Evolutionary conservation across 1,284 basidiomycete genomes (phyloP).

Genomic region (Schizophyllum amplum): DNA sequence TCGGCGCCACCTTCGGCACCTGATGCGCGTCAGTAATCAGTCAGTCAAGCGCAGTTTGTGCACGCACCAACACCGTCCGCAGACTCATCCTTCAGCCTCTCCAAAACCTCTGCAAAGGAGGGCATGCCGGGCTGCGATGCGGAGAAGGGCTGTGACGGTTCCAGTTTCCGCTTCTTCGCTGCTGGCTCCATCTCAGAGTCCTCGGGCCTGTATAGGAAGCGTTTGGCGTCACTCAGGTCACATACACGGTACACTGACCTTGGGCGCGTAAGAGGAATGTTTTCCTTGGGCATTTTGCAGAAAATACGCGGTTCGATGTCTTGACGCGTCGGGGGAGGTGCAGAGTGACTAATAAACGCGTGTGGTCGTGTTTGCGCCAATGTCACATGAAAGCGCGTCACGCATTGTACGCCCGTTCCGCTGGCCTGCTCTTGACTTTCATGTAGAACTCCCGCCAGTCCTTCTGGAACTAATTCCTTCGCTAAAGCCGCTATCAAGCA

Average conservation of each 20-base stretch:
- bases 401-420: too few species aligned
- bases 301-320: neutral
- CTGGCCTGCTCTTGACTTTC: too few species aligned
- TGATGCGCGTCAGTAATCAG: constrained; percentile 15
- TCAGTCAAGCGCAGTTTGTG: neutral
- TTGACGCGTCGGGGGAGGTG: constrained; percentile 2
- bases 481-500: too few species aligned
- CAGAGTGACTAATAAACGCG: constrained; percentile 7
- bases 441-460: too few species aligned
- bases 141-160: constrained; percentile 24
- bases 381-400: neutral
- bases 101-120: constrained; percentile 75
- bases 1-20: constrained; percentile 70
- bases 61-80: constrained; percentile 33
- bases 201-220: constrained; percentile 20
- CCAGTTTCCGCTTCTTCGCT: constrained; percentile 55
- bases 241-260: constrained; percentile 3
- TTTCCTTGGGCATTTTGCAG: constrained; percentile 22
- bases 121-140: constrained; percentile 28
- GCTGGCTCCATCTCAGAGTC: constrained; percentile 30
- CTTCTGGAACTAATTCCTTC: too few species aligned
- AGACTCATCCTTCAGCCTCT: constrained; percentile 67
- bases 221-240: constrained; percentile 20
- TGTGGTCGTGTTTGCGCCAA: constrained; percentile 7
- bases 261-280: constrained; percentile 20